Evolutionary conservation across 2,329 filamentous ascomycete genomes (phyloP).

Genomic region (Neobulgaria alba): DNA sequence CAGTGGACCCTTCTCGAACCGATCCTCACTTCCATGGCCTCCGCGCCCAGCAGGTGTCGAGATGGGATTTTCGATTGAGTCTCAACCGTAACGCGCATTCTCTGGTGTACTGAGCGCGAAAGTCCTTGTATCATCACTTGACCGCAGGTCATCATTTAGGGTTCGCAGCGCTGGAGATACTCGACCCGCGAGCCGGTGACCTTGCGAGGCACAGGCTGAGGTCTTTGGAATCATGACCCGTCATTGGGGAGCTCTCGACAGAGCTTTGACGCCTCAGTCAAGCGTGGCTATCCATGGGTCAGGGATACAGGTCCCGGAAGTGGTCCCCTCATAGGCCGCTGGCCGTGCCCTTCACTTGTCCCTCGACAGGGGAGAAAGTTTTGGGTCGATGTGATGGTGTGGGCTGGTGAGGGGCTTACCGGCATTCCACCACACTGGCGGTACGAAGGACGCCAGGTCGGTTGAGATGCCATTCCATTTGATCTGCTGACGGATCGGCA

Average conservation of each 20-base stretch:
- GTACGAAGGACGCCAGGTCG: neutral
- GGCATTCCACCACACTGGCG: neutral
- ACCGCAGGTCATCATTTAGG: neutral
- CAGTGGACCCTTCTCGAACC: neutral
- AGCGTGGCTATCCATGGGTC: neutral
- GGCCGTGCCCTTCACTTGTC: too few relatives aligned
- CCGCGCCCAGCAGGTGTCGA: neutral
- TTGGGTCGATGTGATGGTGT: neutral
- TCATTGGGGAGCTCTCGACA: neutral
- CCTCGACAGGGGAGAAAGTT: neutral
- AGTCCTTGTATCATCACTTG: neutral
- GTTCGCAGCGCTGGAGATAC: neutral
- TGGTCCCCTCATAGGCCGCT: neutral
- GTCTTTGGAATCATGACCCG: too few relatives aligned
- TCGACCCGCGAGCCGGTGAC: neutral
- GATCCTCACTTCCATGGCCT: neutral
- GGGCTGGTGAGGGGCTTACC: neutral
- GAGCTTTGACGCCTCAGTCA: neutral
- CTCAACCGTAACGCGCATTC: too few relatives aligned
- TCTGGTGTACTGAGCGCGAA: too few relatives aligned
- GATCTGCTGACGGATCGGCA: neutral
- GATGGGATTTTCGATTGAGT: neutral
- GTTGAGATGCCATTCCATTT: neutral
- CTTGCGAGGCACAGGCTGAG: neutral
- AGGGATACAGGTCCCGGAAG: neutral